Evolutionary conservation across 257 asterid species (phyloP), one percentile per base, ranked within the genome.

Genomic region (Verbena officinalis): DNA sequence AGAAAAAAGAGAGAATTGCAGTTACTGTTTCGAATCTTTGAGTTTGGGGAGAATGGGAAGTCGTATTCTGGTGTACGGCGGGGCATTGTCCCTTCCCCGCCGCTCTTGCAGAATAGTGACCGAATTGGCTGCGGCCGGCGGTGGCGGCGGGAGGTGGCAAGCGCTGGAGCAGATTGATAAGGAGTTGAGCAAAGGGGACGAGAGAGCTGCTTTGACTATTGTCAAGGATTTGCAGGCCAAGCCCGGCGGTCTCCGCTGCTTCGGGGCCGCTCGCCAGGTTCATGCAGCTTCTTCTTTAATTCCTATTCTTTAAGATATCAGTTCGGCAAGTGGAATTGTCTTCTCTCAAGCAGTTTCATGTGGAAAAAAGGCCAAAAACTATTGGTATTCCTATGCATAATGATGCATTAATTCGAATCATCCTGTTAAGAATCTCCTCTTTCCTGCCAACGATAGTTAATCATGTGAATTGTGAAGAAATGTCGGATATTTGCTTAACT

Each of bases 181-280:
- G 77, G 98, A 91, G 76, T 62, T 91, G 74, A 79, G 74, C 76
- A 74, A 55, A 27, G 96, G 98, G 6, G 67, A 91, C 71, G 98
- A 91, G 22, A 85, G 82, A 77, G 88, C 81, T 36, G 96, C 96
- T 2, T 72, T 91, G 77, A 73, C 61, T 71, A 88, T 91, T 1
- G 88, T 89, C 44, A 89, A 66, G 81, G 83, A 77, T 44, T 85
- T 79, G 48, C 95, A 80, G 75, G 86, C 86, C 38, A 84, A 84
- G 42, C 82, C 86, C 34, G 84, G 65, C 31, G 95, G 90, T 15
- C 89, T 91, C 54, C 82, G 84, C 43, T 86, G 96, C 81, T 91
- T 91, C 62, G 96, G 96, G 64, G 72, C 95, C 63, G 88, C 88
- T 63, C 90, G 96, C 23, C 98, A 89, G 97, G 98, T 91, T 80